Evolutionary conservation across 257 asterid species (phyloP), one percentile per base, ranked within the genome.

Genomic region (Nicotiana noctiflora): DNA sequence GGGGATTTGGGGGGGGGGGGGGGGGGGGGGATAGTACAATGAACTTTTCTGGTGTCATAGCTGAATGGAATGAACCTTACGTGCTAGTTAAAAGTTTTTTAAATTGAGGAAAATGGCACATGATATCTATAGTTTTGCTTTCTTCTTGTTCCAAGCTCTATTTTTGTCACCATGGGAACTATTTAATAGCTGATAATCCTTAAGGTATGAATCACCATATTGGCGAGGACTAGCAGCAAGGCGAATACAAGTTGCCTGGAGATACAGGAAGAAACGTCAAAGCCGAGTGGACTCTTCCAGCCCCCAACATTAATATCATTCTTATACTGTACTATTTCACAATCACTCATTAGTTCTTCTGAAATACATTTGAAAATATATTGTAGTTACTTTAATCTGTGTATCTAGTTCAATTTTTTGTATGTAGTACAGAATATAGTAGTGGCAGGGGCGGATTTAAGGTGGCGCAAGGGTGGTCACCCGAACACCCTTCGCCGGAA

Each of bases 221-320:
- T 90, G 97, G 97, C 86, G 93, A 72, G 90, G 89, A 51, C 88
- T 86, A 5, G 97, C 97, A 60, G 96, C 94, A 2, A 86, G 90
- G 68, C 88, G 84, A 37, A 94, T 94, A 60, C 97, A 94, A 82
- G 95, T 90, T 17, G 98, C 97, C 5, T 96, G 98, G 97, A 89
- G 96, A 78, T 90, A 90, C 76, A 85, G 93, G 84, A 89, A 91
- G 89, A 92, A 90, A 81, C 91, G 97, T 63, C 84, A 84, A 52
- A 80, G 87, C 21, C 93, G 92, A 2, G 86, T 84, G 3, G 89
- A 89, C 64, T 81, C 87, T 46, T 82, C 86, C 17, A 83, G 87
- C 82, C 84, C 91, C 10, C 83, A 81, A 10, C 79, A 25, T 65
- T 46, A 84, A 18, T 60, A 29, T 31, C 57, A 56, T 17, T 83